phyloP scores from a whole-genome alignment of 106 monocot species.

The Apostasia shenzhenica region DNA sequence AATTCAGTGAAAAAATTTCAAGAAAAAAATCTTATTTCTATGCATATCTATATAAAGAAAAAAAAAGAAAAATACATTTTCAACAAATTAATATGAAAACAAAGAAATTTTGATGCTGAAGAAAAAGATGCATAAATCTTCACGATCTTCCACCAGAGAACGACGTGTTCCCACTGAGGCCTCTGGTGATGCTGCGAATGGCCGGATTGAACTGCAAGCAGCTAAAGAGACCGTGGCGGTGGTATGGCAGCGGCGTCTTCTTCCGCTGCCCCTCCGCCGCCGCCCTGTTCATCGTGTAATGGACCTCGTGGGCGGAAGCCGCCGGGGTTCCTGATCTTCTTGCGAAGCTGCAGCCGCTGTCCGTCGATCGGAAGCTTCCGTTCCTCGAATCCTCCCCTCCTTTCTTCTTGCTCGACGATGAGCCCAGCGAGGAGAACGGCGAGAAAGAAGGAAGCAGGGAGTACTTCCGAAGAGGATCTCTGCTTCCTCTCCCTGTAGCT shows the following conservation, averaged over 20 bases:
- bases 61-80: too few species aligned
- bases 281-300: conserved; percentile 18
- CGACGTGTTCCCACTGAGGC: conserved; percentile 3
- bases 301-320: conserved; percentile 7
- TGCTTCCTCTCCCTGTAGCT: conserved; percentile 21
- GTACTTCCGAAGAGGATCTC: conserved; percentile 35
- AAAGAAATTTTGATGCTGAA: too few species aligned
- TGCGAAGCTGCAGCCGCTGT: not conserved
- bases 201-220: conserved; percentile 42
- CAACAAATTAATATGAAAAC: too few species aligned
- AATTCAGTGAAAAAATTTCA: too few species aligned
- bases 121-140: too few species aligned
- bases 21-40: too few species aligned
- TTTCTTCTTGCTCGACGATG: not conserved
- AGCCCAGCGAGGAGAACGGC: not conserved
- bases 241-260: conserved; percentile 32
- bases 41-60: too few species aligned
- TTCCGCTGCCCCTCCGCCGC: conserved; percentile 28
- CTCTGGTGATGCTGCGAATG: conserved; percentile 18
- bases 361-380: conserved; percentile 14
- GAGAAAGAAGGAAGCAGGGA: conserved; percentile 10
- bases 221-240: conserved; percentile 27
- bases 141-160: too few species aligned
- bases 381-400: conserved; percentile 10
- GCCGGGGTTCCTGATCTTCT: not conserved